A percentile compares a stretch with the other conserved stretches of the same genome.
Conservation (phyloP, 2,329 filamentous ascomycete species). For the Leptographium wingfieldii region DNA sequence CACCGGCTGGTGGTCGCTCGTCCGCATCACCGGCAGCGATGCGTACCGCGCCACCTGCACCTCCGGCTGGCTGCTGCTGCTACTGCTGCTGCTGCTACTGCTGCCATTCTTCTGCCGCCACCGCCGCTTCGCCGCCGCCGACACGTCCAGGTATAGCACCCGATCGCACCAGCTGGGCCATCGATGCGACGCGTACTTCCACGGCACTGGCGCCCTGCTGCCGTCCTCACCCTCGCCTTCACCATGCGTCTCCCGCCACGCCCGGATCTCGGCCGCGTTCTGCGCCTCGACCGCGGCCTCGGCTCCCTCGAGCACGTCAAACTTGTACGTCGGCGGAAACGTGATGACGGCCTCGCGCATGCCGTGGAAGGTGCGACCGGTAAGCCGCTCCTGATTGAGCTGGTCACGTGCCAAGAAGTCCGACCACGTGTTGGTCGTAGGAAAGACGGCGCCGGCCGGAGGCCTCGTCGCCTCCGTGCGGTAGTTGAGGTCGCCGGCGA, state of each 20-base stretch:
- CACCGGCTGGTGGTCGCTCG: conserved; percentile 81
- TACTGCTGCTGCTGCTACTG: no score
- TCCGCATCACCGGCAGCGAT: conserved; percentile 64
- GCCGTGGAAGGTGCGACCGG: conserved; percentile 63
- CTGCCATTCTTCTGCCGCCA: not conserved
- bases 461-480: conserved; percentile 62
- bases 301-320: conserved; percentile 31
- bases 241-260: not conserved
- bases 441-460: conserved; percentile 48
- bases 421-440: conserved; percentile 48
- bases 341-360: conserved; percentile 59
- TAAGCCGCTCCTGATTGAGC: conserved; percentile 56
- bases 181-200: conserved; percentile 68
- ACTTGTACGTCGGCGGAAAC: conserved; percentile 95
- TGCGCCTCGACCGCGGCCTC: conserved; percentile 19
- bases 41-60: conserved; percentile 53
- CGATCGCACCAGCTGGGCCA: conserved; percentile 93
- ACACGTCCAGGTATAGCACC: conserved; percentile 61
- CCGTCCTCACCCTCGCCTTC: conserved; percentile 10
- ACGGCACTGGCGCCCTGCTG: conserved; percentile 30
- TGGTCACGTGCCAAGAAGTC: conserved; percentile 66
- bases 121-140: conserved; percentile 31
- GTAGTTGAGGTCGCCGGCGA: conserved; percentile 92
- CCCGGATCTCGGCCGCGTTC: conserved; percentile 16
- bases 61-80: no score